Base-by-base conservation (phyloP, 331 rosid genomes). In the Spiraea crenata region DNA sequence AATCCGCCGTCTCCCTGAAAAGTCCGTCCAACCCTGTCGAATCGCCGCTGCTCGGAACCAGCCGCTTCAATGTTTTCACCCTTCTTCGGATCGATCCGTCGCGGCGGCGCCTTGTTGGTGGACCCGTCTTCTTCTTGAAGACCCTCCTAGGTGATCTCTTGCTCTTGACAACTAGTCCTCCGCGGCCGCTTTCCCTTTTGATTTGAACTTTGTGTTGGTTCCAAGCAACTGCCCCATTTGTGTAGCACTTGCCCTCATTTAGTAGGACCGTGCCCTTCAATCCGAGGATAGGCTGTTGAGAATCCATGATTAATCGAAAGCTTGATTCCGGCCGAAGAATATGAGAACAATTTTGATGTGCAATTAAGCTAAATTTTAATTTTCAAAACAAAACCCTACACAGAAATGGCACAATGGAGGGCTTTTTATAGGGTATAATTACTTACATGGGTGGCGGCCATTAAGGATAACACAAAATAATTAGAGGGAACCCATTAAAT, bases 1-100 rank as follows among this genome's bases (percentile, higher is more conserved):
- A 89, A 72, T 87, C 83, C 68, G 91, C 95, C 5, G 99, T 85
- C 67, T 91, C 91, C 73, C 80, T 82, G 78, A 93, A 91, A 9
- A 93, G 87, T 44, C 90, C 97, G 64, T 89, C 92, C 84, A 93
- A 77, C n/a, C 88, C 95, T 37, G 37, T 67, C 13, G 86, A 76
- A 2, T 76, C 63, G 1, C 78, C 75, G 17, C 74, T 69, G 44
- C 74, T 79, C 0, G 96, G 97, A 38, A 91, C 40, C 50, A 91
- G 88, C 35, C 71, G 85, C 89, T 81, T 93, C 74, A 93, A 72
- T 40, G 72, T 91, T 69, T 65, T 86, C n/a, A 93, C 88, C 79
- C 86, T 89, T 69, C 85, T 82, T 66, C 69, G 79, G 44, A 89
- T 76, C 70, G 31, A 25, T 25, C 86, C 87, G 45, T 57, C 63